phyloP scores from a whole-genome alignment of 345 rosid species.

The Cardamine chenopodiifolia region DNA sequence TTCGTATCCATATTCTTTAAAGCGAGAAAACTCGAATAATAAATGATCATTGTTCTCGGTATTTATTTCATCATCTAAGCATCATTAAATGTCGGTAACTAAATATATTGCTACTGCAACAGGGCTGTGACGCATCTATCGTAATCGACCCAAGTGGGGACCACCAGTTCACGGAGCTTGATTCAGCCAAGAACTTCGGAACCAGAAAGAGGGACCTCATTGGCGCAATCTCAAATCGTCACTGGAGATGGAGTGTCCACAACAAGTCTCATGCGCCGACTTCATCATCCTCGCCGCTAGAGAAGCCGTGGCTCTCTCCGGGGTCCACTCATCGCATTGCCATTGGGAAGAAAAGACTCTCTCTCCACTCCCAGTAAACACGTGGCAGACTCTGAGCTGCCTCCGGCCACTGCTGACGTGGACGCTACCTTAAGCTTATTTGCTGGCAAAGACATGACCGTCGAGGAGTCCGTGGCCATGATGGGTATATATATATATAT shows the following conservation, averaged over 20 bases:
- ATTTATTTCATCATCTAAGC: neutral
- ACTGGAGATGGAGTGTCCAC: slow-evolving; percentile 47
- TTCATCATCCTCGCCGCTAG: slow-evolving; percentile 52
- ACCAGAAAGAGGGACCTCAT: slow-evolving; percentile 51
- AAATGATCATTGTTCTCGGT: neutral
- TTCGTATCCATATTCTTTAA: neutral
- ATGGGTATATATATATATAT: slow-evolving; percentile 36
- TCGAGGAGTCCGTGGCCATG: slow-evolving; percentile 54
- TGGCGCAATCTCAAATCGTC: slow-evolving; percentile 42
- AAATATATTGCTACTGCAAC: neutral
- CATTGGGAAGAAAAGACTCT: slow-evolving; percentile 49
- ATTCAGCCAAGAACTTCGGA: slow-evolving; percentile 48
- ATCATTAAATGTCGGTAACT: neutral
- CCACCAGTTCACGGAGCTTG: slow-evolving; percentile 39
- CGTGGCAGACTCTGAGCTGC: slow-evolving; percentile 48
- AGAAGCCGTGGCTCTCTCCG: slow-evolving; percentile 44
- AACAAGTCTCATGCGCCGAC: slow-evolving; percentile 55
- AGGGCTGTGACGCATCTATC: slow-evolving; percentile 59
- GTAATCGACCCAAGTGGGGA: slow-evolving; percentile 43
- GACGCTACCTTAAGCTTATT: slow-evolving; percentile 44
- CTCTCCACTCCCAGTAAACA: slow-evolving; percentile 29
- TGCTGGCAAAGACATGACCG: slow-evolving; percentile 41
- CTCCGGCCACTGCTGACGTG: slow-evolving; percentile 49
- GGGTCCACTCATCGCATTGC: slow-evolving; percentile 50
- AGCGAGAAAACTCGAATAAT: neutral